These are phyloP conservation scores for Colletotrichum aenigma DNA, from an alignment of 2,329 filamentous ascomycete genomes.

Conservation along the genomic window DNA sequence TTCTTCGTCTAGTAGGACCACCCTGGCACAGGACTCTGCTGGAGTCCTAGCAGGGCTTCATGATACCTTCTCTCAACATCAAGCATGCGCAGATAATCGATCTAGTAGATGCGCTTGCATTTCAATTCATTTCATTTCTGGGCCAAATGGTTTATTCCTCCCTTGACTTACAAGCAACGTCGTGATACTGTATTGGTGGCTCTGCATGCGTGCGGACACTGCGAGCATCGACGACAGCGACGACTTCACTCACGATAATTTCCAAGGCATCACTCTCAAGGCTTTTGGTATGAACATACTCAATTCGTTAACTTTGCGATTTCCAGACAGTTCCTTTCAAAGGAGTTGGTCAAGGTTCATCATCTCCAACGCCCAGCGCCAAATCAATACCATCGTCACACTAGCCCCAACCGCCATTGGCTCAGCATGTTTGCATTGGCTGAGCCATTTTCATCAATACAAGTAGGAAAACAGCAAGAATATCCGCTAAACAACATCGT, in stretches of 20 bases:
- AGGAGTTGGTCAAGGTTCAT: background rate
- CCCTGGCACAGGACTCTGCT: background rate
- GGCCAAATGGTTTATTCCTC: background rate
- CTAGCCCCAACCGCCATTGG: background rate
- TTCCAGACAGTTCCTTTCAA: background rate
- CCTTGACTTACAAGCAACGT: background rate
- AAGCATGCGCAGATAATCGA: background rate
- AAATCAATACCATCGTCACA: background rate
- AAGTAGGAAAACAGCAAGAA: background rate
- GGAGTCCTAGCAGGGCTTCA: background rate
- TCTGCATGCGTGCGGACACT: background rate
- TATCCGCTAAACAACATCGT: background rate
- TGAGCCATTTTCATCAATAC: background rate
- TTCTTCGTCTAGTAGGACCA: background rate
- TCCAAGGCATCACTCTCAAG: background rate
- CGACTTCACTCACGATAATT: background rate
- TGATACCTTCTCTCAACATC: background rate
- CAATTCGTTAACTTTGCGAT: background rate
- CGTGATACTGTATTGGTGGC: background rate
- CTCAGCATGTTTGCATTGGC: background rate
- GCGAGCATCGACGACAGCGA: background rate
- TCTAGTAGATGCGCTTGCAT: background rate
- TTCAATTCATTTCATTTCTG: background rate
- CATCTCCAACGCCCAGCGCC: background rate
- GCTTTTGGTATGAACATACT: background rate